Percentiles rank a stretch among this genome's conserved stretches.
Conservation (phyloP, 2,329 filamentous ascomycete species). For the Esteya vermicola region DNA sequence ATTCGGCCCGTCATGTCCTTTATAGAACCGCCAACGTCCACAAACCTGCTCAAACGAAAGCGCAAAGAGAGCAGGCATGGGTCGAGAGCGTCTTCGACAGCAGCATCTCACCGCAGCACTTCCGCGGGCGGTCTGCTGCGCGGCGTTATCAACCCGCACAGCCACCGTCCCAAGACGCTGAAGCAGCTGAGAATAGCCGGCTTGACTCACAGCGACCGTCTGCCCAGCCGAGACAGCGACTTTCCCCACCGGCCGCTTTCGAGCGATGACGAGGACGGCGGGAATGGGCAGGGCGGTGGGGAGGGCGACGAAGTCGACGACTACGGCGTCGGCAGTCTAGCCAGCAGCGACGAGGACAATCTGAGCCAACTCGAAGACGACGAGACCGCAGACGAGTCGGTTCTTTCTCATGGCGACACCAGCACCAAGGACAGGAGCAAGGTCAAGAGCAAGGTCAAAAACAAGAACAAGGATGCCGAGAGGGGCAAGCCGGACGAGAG, state of each 20-base stretch:
- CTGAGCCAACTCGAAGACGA: conserved; percentile 5
- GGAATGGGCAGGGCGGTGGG: not conserved
- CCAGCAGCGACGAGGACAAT: no score
- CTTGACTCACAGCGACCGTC: conserved; percentile 29
- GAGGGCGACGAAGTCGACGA: no score
- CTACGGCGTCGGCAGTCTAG: no score
- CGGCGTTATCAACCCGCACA: conserved; percentile 37
- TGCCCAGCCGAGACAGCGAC: conserved; percentile 22
- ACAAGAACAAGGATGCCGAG: not conserved
- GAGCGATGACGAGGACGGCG: not conserved
- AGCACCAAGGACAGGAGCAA: no score
- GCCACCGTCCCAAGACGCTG: conserved; percentile 35
- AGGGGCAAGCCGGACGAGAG: not conserved
- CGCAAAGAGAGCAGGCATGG: not conserved
- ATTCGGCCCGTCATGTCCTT: no score
- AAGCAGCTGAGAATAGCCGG: conserved; percentile 40
- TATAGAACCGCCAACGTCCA: conserved; percentile 9
- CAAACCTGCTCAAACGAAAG: conserved; percentile 19
- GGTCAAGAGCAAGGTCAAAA: no score
- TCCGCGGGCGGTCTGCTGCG: conserved; percentile 14
- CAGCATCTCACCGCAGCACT: not conserved
- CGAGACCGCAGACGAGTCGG: conserved; percentile 10
- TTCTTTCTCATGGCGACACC: no score
- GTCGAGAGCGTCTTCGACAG: conserved; percentile 5
- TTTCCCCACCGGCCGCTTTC: conserved; percentile 38